A percentile compares a stretch with the other conserved stretches of the same genome.
phyloP scores from a whole-genome alignment of 2,329 filamentous ascomycete species.

The Apiospora marii region DNA sequence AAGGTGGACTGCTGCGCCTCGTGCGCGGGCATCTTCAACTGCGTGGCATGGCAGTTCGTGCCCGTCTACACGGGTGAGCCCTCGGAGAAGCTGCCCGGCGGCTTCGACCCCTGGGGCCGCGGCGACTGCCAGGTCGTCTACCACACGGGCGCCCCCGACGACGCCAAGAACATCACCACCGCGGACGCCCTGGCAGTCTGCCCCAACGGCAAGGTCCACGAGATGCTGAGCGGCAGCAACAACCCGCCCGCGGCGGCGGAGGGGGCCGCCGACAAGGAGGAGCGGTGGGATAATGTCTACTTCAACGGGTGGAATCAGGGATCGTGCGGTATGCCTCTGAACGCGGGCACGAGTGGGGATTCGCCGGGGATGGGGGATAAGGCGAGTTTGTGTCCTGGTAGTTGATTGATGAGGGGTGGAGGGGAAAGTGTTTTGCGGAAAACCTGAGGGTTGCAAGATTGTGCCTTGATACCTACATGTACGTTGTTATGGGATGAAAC shows the following conservation, averaged over 20 bases:
- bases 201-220: constrained; percentile 34
- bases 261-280: constrained; percentile 29
- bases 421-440: background rate
- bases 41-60: constrained; percentile 41
- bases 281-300: constrained; percentile 37
- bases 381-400: constrained; percentile 29
- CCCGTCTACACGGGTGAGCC: constrained; percentile 35
- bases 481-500: background rate
- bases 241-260: background rate
- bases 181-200: constrained; percentile 29
- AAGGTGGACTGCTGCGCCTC: constrained; percentile 41
- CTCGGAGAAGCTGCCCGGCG: constrained; percentile 36
- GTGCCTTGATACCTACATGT: background rate
- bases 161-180: constrained; percentile 13
- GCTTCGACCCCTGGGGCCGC: constrained; percentile 42
- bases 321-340: constrained; percentile 36
- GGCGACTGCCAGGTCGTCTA: constrained; percentile 40
- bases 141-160: constrained; percentile 33
- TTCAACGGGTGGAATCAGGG: constrained; percentile 44
- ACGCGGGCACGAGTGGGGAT: constrained; percentile 31
- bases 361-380: constrained; percentile 36
- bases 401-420: background rate
- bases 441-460: background rate
- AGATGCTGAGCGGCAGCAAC: constrained; percentile 30
- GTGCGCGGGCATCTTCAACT: constrained; percentile 42